phyloP scores from a whole-genome alignment of 1,139 yeast genomes.

The Yamadazyma aaseri region DNA sequence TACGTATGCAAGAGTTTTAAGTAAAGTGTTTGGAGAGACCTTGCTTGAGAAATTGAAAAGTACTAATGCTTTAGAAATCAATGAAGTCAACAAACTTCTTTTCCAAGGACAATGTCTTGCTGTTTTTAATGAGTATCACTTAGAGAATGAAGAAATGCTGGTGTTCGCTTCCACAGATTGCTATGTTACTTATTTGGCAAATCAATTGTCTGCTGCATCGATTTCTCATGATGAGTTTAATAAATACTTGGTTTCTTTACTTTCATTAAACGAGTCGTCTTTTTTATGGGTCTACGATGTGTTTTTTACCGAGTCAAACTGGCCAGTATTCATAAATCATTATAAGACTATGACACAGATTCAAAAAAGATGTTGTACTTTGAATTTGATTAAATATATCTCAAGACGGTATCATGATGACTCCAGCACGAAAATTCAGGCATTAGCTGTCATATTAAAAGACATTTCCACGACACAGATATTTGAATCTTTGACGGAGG shows the following conservation, averaged over 20 bases:
- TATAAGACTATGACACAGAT: slow-evolving; percentile 23
- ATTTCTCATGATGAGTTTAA: slow-evolving; percentile 14
- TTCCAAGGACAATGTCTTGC: slow-evolving; percentile 32
- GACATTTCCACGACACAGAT: neutral
- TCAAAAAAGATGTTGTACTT: slow-evolving; percentile 5
- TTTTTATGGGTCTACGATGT: slow-evolving; percentile 22
- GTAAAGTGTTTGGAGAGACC: slow-evolving; percentile 19
- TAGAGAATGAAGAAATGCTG: slow-evolving; percentile 9
- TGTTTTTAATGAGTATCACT: slow-evolving; percentile 22
- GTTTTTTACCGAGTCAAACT: slow-evolving; percentile 21
- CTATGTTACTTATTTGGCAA: slow-evolving; percentile 23
- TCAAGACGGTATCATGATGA: slow-evolving; percentile 3
- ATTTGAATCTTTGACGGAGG: neutral
- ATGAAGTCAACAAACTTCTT: slow-evolving; percentile 37
- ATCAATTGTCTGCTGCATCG: slow-evolving; percentile 15
- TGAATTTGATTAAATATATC: slow-evolving; percentile 2
- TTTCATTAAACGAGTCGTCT: slow-evolving; percentile 21
- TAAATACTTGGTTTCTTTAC: slow-evolving; percentile 24
- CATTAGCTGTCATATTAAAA: slow-evolving; percentile 2
- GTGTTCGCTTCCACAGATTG: slow-evolving; percentile 18
- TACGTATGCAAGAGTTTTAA: slow-evolving; percentile 14
- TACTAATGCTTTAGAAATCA: slow-evolving; percentile 16
- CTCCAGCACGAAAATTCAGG: slow-evolving; percentile 3
- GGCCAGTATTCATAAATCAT: slow-evolving; percentile 20
- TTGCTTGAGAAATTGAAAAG: slow-evolving; percentile 17